Base-by-base conservation (phyloP, 768 basidiomycete genomes). In the Sporobolomyces pararoseus region DNA sequence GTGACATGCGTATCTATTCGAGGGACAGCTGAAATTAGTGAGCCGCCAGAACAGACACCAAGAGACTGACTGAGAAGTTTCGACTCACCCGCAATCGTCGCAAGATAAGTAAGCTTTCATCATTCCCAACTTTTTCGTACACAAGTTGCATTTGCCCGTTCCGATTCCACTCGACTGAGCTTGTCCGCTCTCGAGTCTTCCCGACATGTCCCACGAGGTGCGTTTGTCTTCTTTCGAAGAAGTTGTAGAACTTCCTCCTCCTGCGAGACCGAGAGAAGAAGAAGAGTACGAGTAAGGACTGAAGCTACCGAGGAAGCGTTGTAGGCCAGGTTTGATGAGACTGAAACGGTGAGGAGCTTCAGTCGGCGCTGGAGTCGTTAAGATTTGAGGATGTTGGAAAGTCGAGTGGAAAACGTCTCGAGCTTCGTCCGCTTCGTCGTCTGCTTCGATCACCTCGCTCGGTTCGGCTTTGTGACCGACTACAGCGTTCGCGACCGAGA, bases 1-100 rank as follows among this genome's bases (percentile, higher is more conserved):
- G 59, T 74, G 72, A 37, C 62, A 59, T 12, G 71, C 46, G 59
- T 61, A 39, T 7, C 58, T 64, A 32, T 10, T 14, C 7, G 12
- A 21, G 46, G 10, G 21, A 14, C 39, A 42, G 39, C 39, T n/a
- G 39, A 17, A 42, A 42, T 47, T 21, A 14, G 46, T 21, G 21
- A 47, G 46, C 32, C 7, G 53, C 31, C 3, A 34, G 32, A 37
- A 27, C 23, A 54, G 53, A 37, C 13, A 34, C 21, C 32, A 19
- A 54, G 53, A 32, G 50, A 25, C 10, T 7, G 21, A 7, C 47
- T 17, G 86, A 37, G 49, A n/a, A n/a, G n/a, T n/a, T n/a, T n/a
- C n/a, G n/a, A n/a, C 84, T 75, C 90, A 79, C 32, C 88, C 87
- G 79, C 92, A 94, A 79, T 94, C 91, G 78, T 94, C 91, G 77